Evolutionary conservation across 2,329 filamentous ascomycete genomes (phyloP), one percentile per base, ranked within the genome.

Genomic region (Blastomyces emzantsi): DNA sequence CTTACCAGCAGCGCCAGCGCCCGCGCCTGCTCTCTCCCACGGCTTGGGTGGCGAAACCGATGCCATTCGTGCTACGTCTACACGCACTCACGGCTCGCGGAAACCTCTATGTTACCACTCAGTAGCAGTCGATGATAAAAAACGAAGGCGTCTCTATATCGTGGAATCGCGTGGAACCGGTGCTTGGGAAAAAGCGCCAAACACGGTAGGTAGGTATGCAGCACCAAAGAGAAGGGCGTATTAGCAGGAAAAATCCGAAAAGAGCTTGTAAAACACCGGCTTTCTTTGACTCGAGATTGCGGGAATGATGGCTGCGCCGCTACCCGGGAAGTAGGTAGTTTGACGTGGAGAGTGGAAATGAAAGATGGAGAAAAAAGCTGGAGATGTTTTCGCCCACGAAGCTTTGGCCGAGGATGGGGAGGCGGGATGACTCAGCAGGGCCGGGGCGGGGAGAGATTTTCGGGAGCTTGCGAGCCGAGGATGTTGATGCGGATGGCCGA

Each of bases 21-120:
- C 81, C 6, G 57, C 57, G 77, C 88, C 89, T 68, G 87, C 84
- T 76, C 88, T 85, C 80, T 99, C 94, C 94, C 94, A 99, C 57
- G 94, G 94, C 79, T 99, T 99, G 63, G 94, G 94, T 73, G 94
- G 94, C 76, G 93, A 97, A 68, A 80, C 80, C 68, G 82, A 79
- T 71, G 83, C 82, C 83, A 86, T 85, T 67, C 15, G 57, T 41
- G 43, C 15, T n/a, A 47, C 41, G 57, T 30, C 57, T 49, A 60
- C 57, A 60, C 41, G 28, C 41, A 60, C 43, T 15, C 57, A 47
- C 25, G 17, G 25, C 57, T 60, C 25, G 57, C 9, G 41, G 17
- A 19, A 60, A 28, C 22, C 19, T 28, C 28, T 49, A 36, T 60
- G 57, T 47, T 9, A 28, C 57, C 39, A 47, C 43, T 60, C 41